Evolutionary conservation across 768 basidiomycete genomes (phyloP).

Genomic region (Amanita rimosa): DNA sequence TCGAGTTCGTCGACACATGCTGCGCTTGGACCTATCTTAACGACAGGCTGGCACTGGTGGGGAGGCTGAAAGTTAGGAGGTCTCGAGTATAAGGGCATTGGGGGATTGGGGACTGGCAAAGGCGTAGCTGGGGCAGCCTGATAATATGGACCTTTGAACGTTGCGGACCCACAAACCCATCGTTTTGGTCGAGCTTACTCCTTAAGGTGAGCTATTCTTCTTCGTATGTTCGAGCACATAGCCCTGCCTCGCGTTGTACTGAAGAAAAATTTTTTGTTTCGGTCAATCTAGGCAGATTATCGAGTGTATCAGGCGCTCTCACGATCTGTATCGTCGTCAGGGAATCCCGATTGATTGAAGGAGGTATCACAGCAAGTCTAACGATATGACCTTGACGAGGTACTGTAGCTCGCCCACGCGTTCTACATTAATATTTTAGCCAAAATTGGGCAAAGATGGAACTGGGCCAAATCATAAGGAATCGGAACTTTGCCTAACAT

Average conservation of each 20-base stretch:
- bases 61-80: not conserved
- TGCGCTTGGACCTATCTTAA: not conserved
- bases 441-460: not conserved
- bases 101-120: not conserved
- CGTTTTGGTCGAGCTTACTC: not conserved
- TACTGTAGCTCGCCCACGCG: not conserved
- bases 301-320: not conserved
- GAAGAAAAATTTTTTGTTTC: not conserved
- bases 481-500: not conserved
- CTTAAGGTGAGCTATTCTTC: conserved; percentile 1
- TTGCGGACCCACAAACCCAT: conserved; percentile 4
- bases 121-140: not conserved
- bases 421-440: not conserved
- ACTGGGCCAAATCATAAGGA: not conserved
- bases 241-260: conserved; percentile 3
- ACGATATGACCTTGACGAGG: not conserved
- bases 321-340: not conserved
- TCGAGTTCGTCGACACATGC: not conserved
- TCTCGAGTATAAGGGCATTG: not conserved
- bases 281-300: not conserved
- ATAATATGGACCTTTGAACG: not conserved
- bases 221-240: not conserved
- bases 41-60: not conserved
- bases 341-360: conserved; percentile 1
- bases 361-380: not conserved